phyloP scores from a whole-genome alignment of 345 rosid species.

The Geranium brycei region DNA sequence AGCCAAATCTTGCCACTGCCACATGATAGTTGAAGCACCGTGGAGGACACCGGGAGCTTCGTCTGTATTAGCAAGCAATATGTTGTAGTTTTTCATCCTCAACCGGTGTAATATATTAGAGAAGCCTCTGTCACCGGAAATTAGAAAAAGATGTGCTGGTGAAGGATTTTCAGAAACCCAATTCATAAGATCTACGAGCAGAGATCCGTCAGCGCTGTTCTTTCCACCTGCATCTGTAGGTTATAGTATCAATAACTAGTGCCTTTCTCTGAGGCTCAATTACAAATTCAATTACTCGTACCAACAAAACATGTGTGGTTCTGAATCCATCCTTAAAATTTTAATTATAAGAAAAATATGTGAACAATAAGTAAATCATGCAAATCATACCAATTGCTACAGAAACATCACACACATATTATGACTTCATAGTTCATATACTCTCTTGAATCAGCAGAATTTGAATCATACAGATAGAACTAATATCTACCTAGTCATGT shows the following conservation, averaged over 20 bases:
- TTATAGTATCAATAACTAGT: too few species aligned
- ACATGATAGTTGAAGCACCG: conserved; percentile 49
- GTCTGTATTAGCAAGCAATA: conserved; percentile 53
- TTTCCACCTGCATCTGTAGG: conserved; percentile 44
- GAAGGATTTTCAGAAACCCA: conserved; percentile 86
- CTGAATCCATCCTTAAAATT: too few species aligned
- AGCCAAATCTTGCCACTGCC: conserved; percentile 61
- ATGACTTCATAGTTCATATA: too few species aligned
- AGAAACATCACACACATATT: too few species aligned
- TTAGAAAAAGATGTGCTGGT: conserved; percentile 77
- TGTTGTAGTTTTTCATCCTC: conserved; percentile 83
- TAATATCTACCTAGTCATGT: too few species aligned
- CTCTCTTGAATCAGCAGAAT: background rate
- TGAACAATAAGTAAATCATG: background rate
- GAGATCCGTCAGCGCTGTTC: conserved; percentile 68
- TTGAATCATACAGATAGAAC: too few species aligned
- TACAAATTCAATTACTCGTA: background rate
- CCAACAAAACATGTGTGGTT: background rate
- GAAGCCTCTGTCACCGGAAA: conserved; percentile 65
- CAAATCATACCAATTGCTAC: background rate
- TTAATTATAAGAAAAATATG: too few species aligned
- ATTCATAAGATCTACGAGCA: conserved; percentile 55
- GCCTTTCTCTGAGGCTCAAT: background rate
- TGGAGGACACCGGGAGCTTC: conserved; percentile 27
- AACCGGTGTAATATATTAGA: conserved; percentile 50